Base-by-base conservation (phyloP, 2,329 filamentous ascomycete species). In the Monilinia fructicola region DNA sequence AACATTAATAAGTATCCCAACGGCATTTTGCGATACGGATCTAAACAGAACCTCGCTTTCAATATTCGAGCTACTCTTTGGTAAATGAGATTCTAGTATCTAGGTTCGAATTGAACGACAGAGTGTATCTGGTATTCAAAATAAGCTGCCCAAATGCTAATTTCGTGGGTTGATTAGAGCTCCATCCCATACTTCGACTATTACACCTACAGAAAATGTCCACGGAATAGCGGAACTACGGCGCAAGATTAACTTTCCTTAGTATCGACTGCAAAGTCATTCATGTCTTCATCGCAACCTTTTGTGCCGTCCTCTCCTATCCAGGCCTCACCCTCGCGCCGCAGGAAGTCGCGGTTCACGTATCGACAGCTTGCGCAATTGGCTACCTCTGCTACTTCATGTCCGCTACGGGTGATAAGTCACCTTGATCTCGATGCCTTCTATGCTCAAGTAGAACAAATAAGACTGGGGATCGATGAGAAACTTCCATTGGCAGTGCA, bases 401-500 rank as follows among this genome's bases (percentile, higher is more conserved):
- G 87, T 61, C 94, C 94, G 1, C 83, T 99, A 46, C 88, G 95
- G 55, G 90, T 96, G 38, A 87, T 97, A 72, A 92, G 92, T 9
- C 93, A 97, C 77, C 87, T 98, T 70, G 95, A 99, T 75, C 87
- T 99, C 68, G 95, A 99, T 84, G 94, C 94, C 50, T 99, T 99
- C 79, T 99, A 99, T 77, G 90, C 91, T 4, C 95, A 99, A 81
- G 97, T 93, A 76, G 95, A 99, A 79, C 96, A 93, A 85, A 88
- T 97, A 12, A 87, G 95, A 10, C 83, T 98, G 54, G 88, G 88
- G 16, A 81, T 91, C 14, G 81, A 89, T 18, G 88, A 91, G 69
- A 86, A 92, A 67, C 85, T 88, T 71, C 95, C 95, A 12, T 84
- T 99, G 31, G 95, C 93, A 0, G 95, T 99, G 26, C 93, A 96